Evolutionary conservation across 148 eudicot genomes (phyloP).

Genomic region (Tetragonia tetragonoides): DNA sequence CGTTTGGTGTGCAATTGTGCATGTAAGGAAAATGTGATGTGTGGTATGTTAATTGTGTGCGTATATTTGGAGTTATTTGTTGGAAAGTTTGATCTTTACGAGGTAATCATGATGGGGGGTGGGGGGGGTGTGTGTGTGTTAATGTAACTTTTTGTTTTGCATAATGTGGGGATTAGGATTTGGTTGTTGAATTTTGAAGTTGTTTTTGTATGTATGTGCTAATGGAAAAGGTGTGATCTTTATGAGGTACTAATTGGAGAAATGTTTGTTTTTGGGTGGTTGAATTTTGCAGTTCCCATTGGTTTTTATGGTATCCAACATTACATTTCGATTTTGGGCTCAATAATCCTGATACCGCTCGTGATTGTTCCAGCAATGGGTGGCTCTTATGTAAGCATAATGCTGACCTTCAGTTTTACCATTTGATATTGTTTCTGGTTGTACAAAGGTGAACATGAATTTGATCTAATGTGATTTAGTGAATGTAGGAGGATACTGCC

Average conservation of each 20-base stretch:
- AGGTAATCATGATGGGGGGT: not conserved
- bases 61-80: not conserved
- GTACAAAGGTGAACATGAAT: not conserved
- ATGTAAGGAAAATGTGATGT: constrained; percentile 4
- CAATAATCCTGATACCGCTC: constrained; percentile 81
- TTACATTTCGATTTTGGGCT: constrained; percentile 84
- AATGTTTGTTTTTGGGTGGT: constrained; percentile 20
- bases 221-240: constrained; percentile 15
- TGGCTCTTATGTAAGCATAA: constrained; percentile 74
- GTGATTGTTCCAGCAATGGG: constrained; percentile 98
- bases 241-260: not conserved
- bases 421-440: not conserved
- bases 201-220: not conserved
- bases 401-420: not conserved
- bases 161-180: not conserved
- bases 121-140: too few relatives aligned
- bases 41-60: not conserved
- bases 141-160: not conserved
- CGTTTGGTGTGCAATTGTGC: not conserved
- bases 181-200: constrained; percentile 1
- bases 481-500: constrained; percentile 90
- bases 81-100: constrained; percentile 6
- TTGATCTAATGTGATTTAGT: constrained; percentile 52
- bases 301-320: constrained; percentile 92
- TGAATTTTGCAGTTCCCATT: constrained; percentile 69